phyloP scores from a whole-genome alignment of 2,329 filamentous ascomycete genomes.

The Xylaria sp. region DNA sequence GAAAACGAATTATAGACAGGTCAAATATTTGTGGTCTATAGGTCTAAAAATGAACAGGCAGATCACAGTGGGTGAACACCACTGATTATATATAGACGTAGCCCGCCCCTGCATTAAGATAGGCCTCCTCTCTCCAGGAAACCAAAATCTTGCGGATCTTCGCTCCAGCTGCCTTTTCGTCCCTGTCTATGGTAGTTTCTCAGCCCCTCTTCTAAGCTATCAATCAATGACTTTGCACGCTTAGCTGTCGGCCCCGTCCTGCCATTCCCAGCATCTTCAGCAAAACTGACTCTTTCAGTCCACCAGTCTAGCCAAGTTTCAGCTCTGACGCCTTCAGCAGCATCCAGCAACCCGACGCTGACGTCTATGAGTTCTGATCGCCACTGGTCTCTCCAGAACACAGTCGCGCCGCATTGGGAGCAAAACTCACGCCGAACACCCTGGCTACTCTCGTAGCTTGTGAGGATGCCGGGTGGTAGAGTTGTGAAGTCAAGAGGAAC shows the following conservation, averaged over 20 bases:
- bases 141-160: not conserved
- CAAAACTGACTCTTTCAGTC: slow-evolving; percentile 66
- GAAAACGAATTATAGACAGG: not conserved
- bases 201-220: slow-evolving; percentile 42
- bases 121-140: not conserved
- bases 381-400: slow-evolving; percentile 68
- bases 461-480: slow-evolving; percentile 58
- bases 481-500: slow-evolving; percentile 51
- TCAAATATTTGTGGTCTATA: no score
- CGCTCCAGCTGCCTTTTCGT: not conserved
- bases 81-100: no score
- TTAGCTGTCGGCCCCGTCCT: slow-evolving; percentile 45
- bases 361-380: slow-evolving; percentile 70
- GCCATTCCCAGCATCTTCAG: slow-evolving; percentile 59
- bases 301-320: slow-evolving; percentile 72
- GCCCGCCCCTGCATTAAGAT: not conserved
- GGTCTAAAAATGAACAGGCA: no score
- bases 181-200: not conserved
- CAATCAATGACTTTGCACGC: slow-evolving; percentile 47
- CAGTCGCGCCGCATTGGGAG: slow-evolving; percentile 67
- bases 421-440: slow-evolving; percentile 71
- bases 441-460: slow-evolving; percentile 62
- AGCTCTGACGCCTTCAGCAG: slow-evolving; percentile 62
- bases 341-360: slow-evolving; percentile 67
- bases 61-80: not conserved